These are phyloP conservation scores for Cercophora samala DNA, from an alignment of 495 filamentous ascomycete genomes.

Conservation along the genomic window DNA sequence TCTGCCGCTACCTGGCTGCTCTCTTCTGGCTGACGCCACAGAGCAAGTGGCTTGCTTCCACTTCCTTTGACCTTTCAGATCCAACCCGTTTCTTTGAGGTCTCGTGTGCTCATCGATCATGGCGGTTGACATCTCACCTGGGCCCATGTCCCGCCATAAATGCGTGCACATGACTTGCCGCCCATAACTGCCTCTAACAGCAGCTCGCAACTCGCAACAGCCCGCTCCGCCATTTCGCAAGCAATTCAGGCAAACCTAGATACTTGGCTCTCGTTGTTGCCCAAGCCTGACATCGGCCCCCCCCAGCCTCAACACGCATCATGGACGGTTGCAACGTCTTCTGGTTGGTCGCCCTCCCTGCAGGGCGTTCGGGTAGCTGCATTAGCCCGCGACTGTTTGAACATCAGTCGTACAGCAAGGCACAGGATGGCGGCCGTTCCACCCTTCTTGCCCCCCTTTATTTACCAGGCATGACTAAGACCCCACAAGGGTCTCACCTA, in stretches of 20 bases:
- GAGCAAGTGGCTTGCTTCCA: neutral
- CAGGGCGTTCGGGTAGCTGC: constrained; percentile 36
- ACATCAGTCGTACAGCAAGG: constrained; percentile 35
- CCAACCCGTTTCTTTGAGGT: neutral
- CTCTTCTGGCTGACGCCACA: neutral
- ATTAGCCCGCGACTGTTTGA: constrained; percentile 48
- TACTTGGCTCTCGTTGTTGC: neutral
- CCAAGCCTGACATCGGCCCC: neutral
- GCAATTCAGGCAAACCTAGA: neutral
- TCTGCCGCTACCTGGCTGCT: neutral
- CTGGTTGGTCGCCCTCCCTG: constrained; percentile 18
- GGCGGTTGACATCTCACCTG: neutral
- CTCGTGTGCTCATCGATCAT: neutral
- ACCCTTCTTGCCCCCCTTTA: neutral
- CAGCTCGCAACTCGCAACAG: neutral
- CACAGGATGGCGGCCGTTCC: constrained; percentile 15
- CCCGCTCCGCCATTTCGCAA: constrained; percentile 1
- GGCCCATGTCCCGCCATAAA: neutral
- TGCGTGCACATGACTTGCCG: neutral
- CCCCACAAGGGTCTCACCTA: neutral
- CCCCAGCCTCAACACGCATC: neutral
- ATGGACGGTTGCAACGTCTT: neutral
- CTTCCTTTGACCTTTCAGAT: constrained; percentile 8
- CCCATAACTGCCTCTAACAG: neutral
- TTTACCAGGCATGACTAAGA: neutral